Evolutionary conservation across 2,329 filamentous ascomycete species (phyloP), one percentile per base, ranked within the genome.

Genomic region (Ophiostoma australiae): DNA sequence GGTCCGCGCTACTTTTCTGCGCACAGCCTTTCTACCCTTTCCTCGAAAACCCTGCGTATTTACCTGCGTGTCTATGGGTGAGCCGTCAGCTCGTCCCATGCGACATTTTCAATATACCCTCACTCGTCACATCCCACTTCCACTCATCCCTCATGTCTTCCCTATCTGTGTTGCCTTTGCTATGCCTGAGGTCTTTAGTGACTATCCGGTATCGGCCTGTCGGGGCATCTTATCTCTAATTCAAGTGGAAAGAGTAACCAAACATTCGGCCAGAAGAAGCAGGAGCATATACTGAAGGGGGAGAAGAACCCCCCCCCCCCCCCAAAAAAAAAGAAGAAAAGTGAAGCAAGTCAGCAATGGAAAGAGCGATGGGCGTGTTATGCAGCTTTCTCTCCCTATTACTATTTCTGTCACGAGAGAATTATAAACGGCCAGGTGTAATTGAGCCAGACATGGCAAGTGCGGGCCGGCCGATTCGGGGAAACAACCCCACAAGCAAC

Each of bases 91-190:
- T 37, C 61, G 11, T 70, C 23, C 52, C 41, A 52, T 70, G 66
- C 70, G 70, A 65, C 52, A 70, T 68, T 68, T 70, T 52, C 44
- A 66, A 23, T 33, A 10, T 67, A 23, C 48, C 41, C 31, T 44
- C 67, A 39, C 67, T 67, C 23, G 35, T 39, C 15, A 67, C n/a
- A 37, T 33, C 35, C 44, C 44, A 48, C n/a, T 58, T 58, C 52
- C n/a, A 27, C 63, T 41, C 37, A 17, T 70, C 44, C 63, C 23
- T 6, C 37, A 41, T 61, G 33, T 27, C 37, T 41, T 70, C 39
- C 48, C 69, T 55, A 27, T 70, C 41, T 67, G 27, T 15, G 23
- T n/a, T 31, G 44, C 5, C 41, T 44, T 44, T 15, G 37, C 13
- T 48, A 7, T 17, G 5, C 52, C 52, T 31, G 52, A 27, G n/a